Evolutionary conservation across 1,284 basidiomycete species (phyloP), one percentile per base, ranked within the genome.

Genomic region (Ustilago cynodontis): DNA sequence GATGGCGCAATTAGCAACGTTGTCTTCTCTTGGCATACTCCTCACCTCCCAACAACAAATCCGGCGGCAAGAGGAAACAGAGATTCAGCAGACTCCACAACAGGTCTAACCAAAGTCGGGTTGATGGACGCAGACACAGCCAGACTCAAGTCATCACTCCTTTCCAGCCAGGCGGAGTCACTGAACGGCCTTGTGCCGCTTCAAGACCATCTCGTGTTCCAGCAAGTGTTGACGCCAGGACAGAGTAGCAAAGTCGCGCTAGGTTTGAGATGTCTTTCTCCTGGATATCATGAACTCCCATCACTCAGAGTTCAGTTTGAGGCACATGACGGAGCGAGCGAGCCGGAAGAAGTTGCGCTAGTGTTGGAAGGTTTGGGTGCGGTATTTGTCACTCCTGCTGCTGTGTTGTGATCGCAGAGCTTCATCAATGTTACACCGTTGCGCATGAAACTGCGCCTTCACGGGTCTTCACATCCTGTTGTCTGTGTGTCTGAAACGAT

Each of bases 51-150:
- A 11, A 13, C 3, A 20, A 20, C 6, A 31, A 53, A 56, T 7
- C 5, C 39, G 7, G 33, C 10, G 2, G 49, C n/a, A 16, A 26
- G 29, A 5, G 35, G 2, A 3, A 66, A 55, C 20, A 61, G 63
- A 39, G 69, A 71, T 20, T 56, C 69, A 8, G 53, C 50, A 18
- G 69, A 59, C 33, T 24, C 43, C 10, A 16, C 6, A n/a, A 35
- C 61, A 6, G 59, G 55, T 14, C 3, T 55, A 22, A 26, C 18
- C n/a, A 62, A 54, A 22, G 24, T 37, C 0, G 56, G 60, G 16
- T n/a, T 67, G 45, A 64, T 72, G 52, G 70, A 72, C 41, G 57
- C 64, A 22, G 60, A 72, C n/a, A 29, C 59, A 9, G 60, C 70
- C 0, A 41, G 60, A 26, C 45, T 59, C 53, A 63, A 59, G 41